Conservation (phyloP, 179 eudicot genomes). For the Actinidia arguta region DNA sequence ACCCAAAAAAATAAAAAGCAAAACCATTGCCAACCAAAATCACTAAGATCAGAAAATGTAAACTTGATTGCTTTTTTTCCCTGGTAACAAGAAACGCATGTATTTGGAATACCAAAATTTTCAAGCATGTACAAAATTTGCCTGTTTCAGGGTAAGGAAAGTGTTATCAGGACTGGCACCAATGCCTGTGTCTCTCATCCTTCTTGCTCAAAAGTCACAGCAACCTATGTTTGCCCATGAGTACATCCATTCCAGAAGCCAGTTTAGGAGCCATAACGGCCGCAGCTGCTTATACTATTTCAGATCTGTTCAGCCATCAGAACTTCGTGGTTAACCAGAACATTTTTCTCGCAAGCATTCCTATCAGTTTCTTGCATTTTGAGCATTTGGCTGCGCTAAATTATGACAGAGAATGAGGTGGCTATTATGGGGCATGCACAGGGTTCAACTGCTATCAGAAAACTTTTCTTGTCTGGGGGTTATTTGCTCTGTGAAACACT, state of each 20-base stretch:
- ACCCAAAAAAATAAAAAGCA: no score
- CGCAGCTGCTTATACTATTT: not conserved
- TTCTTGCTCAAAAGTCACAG: slow-evolving; percentile 12
- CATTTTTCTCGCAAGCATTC: no score
- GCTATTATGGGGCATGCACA: no score
- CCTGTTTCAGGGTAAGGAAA: slow-evolving; percentile 15
- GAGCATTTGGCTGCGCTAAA: no score
- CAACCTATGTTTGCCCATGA: slow-evolving; percentile 4
- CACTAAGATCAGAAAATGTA: not conserved
- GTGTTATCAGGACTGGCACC: slow-evolving; percentile 7
- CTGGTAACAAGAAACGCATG: not conserved
- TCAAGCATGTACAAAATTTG: not conserved
- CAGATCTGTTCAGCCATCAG: not conserved
- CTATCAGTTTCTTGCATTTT: no score
- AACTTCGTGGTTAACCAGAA: not conserved
- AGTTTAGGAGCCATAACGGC: slow-evolving; percentile 12
- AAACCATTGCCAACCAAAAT: not conserved
- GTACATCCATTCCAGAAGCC: slow-evolving; percentile 6
- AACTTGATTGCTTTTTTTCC: not conserved
- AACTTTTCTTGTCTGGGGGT: not conserved
- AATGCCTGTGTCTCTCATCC: not conserved
- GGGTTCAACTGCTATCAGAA: no score
- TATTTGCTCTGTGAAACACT: slow-evolving; percentile 6
- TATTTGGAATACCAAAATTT: not conserved
- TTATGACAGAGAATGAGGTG: no score